A percentile compares a stretch with the other conserved stretches of the same genome.
These are phyloP conservation scores for Corchorus capsularis DNA, from an alignment of 345 rosid species.

Conservation along the genomic window DNA sequence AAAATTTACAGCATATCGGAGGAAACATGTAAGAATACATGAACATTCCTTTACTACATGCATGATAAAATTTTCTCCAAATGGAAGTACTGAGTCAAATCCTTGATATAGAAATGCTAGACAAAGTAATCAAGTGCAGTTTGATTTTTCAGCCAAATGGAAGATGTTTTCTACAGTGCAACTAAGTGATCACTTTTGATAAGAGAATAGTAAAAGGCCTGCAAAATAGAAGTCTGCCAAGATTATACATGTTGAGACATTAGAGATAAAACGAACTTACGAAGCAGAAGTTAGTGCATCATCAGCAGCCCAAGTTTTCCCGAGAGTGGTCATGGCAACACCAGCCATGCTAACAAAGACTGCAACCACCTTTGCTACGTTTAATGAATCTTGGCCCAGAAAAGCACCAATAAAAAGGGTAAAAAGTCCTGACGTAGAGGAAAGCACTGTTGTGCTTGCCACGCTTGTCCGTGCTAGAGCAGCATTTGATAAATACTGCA, in stretches of 20 bases:
- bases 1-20: constrained; percentile 22
- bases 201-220: constrained; percentile 1
- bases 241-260: not conserved
- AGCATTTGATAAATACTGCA: constrained; percentile 95
- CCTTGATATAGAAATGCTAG: not conserved
- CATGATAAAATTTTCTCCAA: not conserved
- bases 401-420: constrained; percentile 92
- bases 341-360: constrained; percentile 95
- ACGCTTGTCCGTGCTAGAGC: constrained; percentile 98
- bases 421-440: constrained; percentile 98
- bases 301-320: constrained; percentile 97
- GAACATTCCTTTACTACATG: constrained; percentile 21
- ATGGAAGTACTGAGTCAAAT: not conserved
- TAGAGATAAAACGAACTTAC: constrained; percentile 42
- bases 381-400: constrained; percentile 89
- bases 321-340: constrained; percentile 94
- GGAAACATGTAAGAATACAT: constrained; percentile 24
- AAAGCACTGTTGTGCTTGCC: constrained; percentile 96
- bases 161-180: not conserved
- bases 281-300: constrained; percentile 60
- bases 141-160: not conserved
- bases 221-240: constrained; percentile 3
- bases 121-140: not conserved
- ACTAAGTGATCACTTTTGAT: constrained; percentile 6
- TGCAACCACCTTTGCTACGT: constrained; percentile 82